Percentiles rank a stretch among this genome's conserved stretches.
These are phyloP conservation scores for Claviceps fusiformis DNA, from an alignment of 2,329 filamentous ascomycete genomes.

Conservation along the genomic window DNA sequence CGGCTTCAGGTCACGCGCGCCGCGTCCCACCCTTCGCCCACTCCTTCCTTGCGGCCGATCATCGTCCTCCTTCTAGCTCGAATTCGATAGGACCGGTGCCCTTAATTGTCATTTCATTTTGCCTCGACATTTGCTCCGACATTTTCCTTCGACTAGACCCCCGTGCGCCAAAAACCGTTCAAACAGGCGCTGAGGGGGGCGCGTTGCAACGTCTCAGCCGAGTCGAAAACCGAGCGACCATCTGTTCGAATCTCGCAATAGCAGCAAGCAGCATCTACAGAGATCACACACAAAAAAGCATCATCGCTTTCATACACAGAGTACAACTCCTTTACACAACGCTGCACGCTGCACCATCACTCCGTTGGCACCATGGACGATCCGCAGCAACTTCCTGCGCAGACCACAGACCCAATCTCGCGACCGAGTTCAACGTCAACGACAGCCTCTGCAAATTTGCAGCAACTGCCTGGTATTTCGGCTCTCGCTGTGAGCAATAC, in stretches of 20 bases:
- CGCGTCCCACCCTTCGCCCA: background rate
- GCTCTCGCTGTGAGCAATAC: constrained; percentile 29
- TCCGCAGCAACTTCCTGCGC: constrained; percentile 23
- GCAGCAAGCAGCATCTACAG: background rate
- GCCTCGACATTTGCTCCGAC: no score
- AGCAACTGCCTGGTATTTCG: constrained; percentile 33
- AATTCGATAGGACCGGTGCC: background rate
- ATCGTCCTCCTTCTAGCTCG: background rate
- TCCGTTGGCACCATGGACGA: constrained; percentile 31
- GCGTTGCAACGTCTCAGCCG: background rate
- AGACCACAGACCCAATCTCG: constrained; percentile 33
- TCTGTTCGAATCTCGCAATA: background rate
- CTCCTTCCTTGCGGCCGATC: background rate
- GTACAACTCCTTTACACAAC: background rate
- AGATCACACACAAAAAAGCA: background rate
- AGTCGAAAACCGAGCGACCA: background rate
- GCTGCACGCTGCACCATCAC: background rate
- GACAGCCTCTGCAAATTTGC: constrained; percentile 25
- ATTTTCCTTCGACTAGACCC: background rate
- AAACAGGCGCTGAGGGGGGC: background rate
- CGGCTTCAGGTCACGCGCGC: background rate
- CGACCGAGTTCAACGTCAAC: constrained; percentile 36
- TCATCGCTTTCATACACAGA: no score
- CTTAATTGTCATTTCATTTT: background rate
- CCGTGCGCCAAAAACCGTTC: background rate